A percentile compares a stretch with the other conserved stretches of the same genome.
Conservation (phyloP, 2,329 filamentous ascomycete genomes). For the Beauveria australis region DNA sequence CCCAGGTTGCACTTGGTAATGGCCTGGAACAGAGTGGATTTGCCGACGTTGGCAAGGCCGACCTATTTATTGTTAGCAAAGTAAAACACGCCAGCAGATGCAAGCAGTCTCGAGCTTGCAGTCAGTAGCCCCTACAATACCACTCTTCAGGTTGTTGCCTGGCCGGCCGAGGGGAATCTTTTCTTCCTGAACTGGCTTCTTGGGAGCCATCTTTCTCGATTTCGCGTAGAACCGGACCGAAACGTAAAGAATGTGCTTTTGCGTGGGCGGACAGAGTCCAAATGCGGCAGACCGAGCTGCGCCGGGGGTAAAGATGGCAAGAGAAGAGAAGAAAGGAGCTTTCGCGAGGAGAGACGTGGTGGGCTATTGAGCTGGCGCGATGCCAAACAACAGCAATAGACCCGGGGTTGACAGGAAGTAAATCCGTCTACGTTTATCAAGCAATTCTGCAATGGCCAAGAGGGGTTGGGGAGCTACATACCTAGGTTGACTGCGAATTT, state of each 20-base stretch:
- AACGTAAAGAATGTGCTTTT: constrained; percentile 36
- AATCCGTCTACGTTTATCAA: constrained; percentile 6
- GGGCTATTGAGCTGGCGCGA: constrained; percentile 16
- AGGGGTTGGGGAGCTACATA: constrained; percentile 1
- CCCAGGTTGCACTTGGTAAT: constrained; percentile 96
- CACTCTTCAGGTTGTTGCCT: constrained; percentile 97
- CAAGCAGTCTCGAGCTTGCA: not conserved
- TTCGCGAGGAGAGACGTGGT: constrained; percentile 32
- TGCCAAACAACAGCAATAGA: not conserved
- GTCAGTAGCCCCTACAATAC: constrained; percentile 63
- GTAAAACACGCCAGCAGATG: not conserved
- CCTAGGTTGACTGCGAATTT: constrained; percentile 4
- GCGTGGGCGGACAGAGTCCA: constrained; percentile 38
- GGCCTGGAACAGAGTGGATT: constrained; percentile 98
- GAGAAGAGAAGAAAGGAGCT: constrained; percentile 44
- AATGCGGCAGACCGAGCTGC: constrained; percentile 62
- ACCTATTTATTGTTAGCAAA: constrained; percentile 48
- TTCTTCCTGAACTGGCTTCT: constrained; percentile 86
- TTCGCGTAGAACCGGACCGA: constrained; percentile 50
- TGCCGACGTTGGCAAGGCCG: constrained; percentile 97
- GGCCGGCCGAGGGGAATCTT: constrained; percentile 94
- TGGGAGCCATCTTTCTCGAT: constrained; percentile 83
- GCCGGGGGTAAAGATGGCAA: constrained; percentile 40
- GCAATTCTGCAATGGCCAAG: not conserved
- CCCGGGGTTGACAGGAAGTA: not conserved